Conservation (phyloP, 2,329 filamentous ascomycete species). For the Annulohypoxylon truncatum region DNA sequence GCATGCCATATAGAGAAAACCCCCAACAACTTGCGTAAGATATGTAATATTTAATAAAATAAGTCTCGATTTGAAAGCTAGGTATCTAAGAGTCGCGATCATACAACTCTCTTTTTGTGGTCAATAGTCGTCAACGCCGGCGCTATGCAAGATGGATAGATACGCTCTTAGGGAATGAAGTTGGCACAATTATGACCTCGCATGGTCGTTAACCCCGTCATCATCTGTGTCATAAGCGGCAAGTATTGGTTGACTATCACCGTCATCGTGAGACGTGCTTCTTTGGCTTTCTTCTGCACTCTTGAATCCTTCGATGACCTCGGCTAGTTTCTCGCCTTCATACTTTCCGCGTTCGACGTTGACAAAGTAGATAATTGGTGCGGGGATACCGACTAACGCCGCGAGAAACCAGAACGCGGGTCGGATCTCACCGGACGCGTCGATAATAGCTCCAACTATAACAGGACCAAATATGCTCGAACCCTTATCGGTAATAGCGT, state of each 20-base stretch:
- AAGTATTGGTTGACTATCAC: slow-evolving; percentile 52
- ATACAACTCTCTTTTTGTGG: slow-evolving; percentile 10
- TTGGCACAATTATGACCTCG: slow-evolving; percentile 17
- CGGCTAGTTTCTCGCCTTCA: slow-evolving; percentile 74
- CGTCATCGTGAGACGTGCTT: slow-evolving; percentile 36
- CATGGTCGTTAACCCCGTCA: slow-evolving; percentile 39
- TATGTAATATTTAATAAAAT: slow-evolving; percentile 18
- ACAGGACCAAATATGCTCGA: slow-evolving; percentile 93
- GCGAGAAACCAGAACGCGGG: slow-evolving; percentile 94
- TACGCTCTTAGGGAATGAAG: slow-evolving; percentile 6
- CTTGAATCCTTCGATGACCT: slow-evolving; percentile 67
- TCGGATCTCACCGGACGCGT: slow-evolving; percentile 81
- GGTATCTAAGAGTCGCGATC: slow-evolving; percentile 3
- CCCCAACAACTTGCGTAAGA: not conserved
- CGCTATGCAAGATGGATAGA: slow-evolving; percentile 54
- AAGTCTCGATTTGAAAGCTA: slow-evolving; percentile 1
- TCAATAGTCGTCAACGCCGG: slow-evolving; percentile 52
- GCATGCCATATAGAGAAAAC: slow-evolving; percentile 10
- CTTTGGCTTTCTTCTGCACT: slow-evolving; percentile 39
- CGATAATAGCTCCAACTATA: slow-evolving; percentile 93
- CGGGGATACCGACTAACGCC: slow-evolving; percentile 82
- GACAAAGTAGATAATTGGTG: slow-evolving; percentile 86
- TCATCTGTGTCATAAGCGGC: slow-evolving; percentile 52
- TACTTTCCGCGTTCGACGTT: slow-evolving; percentile 82
- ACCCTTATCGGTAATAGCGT: slow-evolving; percentile 97